These are phyloP conservation scores for Arthrocladium fulminans DNA, from an alignment of 2,329 filamentous ascomycete genomes.

Conservation along the genomic window DNA sequence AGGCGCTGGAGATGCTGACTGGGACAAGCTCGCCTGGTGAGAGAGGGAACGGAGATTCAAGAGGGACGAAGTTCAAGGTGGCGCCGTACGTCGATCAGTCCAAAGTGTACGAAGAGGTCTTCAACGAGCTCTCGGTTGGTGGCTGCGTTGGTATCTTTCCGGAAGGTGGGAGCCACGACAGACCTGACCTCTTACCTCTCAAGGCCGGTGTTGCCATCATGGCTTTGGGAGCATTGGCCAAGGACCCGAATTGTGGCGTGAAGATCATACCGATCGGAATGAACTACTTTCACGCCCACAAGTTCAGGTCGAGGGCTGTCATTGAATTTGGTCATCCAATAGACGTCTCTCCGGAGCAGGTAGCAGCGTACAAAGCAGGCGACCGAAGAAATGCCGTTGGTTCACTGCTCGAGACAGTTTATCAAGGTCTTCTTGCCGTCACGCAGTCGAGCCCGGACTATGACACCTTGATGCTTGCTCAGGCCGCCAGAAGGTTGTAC, in stretches of 20 bases:
- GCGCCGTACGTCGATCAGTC: slow-evolving; percentile 92
- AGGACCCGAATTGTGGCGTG: slow-evolving; percentile 75
- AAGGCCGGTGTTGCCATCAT: slow-evolving; percentile 98
- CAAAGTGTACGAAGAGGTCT: slow-evolving; percentile 87
- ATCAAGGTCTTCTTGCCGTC: slow-evolving; percentile 74
- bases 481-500: slow-evolving; percentile 86
- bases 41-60: slow-evolving; percentile 32
- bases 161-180: slow-evolving; percentile 91
- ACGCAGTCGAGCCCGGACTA: slow-evolving; percentile 91
- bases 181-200: slow-evolving; percentile 79
- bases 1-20: slow-evolving; percentile 71
- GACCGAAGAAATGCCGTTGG: slow-evolving; percentile 81
- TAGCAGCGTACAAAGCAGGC: slow-evolving; percentile 74
- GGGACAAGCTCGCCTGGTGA: slow-evolving; percentile 45
- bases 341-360: slow-evolving; percentile 71
- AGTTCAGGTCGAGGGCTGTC: slow-evolving; percentile 91
- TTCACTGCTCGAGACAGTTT: slow-evolving; percentile 73
- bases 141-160: slow-evolving; percentile 96
- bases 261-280: slow-evolving; percentile 96
- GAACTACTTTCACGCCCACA: slow-evolving; percentile 99
- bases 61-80: slow-evolving; percentile 67
- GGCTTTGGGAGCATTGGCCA: slow-evolving; percentile 81
- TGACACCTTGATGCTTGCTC: slow-evolving; percentile 90
- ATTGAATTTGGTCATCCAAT: slow-evolving; percentile 90
- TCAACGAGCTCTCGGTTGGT: slow-evolving; percentile 67